phyloP scores from a whole-genome alignment of 176 grass and related monocot species.

The Panicum miliaceum region DNA sequence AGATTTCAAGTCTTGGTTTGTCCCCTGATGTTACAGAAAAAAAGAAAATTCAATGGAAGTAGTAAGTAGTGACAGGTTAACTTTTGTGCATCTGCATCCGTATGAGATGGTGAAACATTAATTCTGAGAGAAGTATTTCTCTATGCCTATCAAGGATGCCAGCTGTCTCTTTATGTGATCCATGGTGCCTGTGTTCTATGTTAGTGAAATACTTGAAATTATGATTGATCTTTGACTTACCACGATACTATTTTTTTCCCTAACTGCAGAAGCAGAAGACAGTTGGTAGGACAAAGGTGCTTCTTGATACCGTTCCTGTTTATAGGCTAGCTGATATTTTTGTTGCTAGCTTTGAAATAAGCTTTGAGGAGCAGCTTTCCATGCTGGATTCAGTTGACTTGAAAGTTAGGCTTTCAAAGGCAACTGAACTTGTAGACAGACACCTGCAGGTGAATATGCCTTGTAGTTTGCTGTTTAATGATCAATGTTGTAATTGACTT shows the following conservation, averaged over 20 bases:
- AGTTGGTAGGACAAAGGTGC: constrained; percentile 92
- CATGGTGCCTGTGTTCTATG: constrained; percentile 5
- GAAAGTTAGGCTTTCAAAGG: constrained; percentile 94
- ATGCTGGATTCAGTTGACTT: constrained; percentile 98
- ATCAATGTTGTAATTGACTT: constrained; percentile 3
- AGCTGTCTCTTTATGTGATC: neutral
- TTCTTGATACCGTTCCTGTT: constrained; percentile 95
- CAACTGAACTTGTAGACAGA: constrained; percentile 90
- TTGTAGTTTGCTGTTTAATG: constrained; percentile 32
- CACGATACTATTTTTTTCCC: constrained; percentile 29
- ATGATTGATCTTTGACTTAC: constrained; percentile 33
- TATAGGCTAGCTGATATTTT: constrained; percentile 98
- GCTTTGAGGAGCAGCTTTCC: constrained; percentile 96
- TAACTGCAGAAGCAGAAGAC: constrained; percentile 90
- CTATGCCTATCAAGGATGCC: neutral
- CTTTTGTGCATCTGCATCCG: neutral
- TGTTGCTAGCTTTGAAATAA: constrained; percentile 99
- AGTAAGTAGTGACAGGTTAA: neutral
- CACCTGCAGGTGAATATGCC: constrained; percentile 81
- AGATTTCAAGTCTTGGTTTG: neutral
- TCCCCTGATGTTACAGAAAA: neutral
- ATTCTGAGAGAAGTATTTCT: neutral
- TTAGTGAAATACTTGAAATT: constrained; percentile 19
- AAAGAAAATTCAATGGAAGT: neutral
- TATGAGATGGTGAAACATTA: neutral